Conservation (phyloP, 768 basidiomycete genomes). For the Xerocomellus chrysenteron region DNA sequence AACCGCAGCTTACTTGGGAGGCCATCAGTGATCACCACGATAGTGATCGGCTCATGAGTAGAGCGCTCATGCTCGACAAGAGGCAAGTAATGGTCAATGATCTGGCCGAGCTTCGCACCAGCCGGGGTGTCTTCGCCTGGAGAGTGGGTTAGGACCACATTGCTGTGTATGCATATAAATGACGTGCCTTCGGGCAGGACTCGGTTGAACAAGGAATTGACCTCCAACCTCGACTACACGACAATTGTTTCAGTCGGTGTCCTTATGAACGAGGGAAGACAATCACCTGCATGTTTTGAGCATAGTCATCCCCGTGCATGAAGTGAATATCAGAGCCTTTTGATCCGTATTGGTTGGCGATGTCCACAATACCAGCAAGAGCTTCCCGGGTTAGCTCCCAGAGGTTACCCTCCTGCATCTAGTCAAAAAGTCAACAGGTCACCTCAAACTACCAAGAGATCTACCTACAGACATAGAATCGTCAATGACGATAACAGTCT, state of each 20-base stretch:
- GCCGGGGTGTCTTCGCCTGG: conserved; percentile 38
- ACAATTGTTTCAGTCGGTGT: neutral
- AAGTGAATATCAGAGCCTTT: conserved; percentile 45
- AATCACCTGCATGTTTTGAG: conserved; percentile 25
- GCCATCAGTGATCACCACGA: conserved; percentile 40
- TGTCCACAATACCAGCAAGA: conserved; percentile 39
- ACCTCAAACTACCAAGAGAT: neutral
- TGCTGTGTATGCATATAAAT: neutral
- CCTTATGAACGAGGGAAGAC: neutral
- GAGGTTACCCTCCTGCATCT: conserved; percentile 42
- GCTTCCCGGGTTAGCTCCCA: conserved; percentile 43
- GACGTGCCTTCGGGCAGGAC: conserved; percentile 23
- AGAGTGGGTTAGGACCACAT: neutral
- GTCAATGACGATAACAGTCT: conserved; percentile 42
- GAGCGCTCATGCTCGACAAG: conserved; percentile 28
- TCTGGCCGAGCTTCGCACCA: conserved; percentile 36
- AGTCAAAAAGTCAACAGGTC: neutral
- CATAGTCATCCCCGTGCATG: conserved; percentile 37
- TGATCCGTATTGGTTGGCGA: conserved; percentile 36
- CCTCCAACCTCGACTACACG: conserved; percentile 22
- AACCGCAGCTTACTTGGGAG: conserved; percentile 36
- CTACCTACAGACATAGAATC: conserved; percentile 39
- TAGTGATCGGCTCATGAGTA: conserved; percentile 35
- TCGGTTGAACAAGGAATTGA: conserved; percentile 26
- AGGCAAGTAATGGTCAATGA: conserved; percentile 39